phyloP scores from a whole-genome alignment of 2,329 filamentous ascomycete genomes.

The Penicillium occitanis region DNA sequence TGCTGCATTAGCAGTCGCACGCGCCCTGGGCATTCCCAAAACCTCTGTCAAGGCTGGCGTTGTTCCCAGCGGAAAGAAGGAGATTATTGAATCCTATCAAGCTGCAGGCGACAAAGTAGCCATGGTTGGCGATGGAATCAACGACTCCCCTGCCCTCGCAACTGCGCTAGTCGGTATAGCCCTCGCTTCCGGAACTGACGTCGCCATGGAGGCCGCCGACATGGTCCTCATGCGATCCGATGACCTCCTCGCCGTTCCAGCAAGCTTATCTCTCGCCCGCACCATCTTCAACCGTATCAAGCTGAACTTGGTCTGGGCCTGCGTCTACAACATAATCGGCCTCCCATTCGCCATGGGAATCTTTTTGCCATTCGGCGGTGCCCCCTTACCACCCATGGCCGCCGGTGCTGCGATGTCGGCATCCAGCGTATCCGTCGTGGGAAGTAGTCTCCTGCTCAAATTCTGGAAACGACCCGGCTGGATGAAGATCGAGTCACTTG shows the following conservation, averaged over 20 bases:
- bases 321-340: slow-evolving; percentile 86
- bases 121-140: slow-evolving; percentile 98
- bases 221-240: slow-evolving; percentile 93
- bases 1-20: slow-evolving; percentile 80
- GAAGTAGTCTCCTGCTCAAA: slow-evolving; percentile 78
- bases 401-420: slow-evolving; percentile 92
- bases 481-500: slow-evolving; percentile 73
- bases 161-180: slow-evolving; percentile 92
- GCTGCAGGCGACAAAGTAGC: slow-evolving; percentile 73
- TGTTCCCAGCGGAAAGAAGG: slow-evolving; percentile 86
- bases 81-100: slow-evolving; percentile 77
- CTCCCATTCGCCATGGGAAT: slow-evolving; percentile 96
- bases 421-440: slow-evolving; percentile 85
- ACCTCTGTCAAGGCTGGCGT: slow-evolving; percentile 82
- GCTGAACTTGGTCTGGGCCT: slow-evolving; percentile 89
- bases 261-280: slow-evolving; percentile 75
- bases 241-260: slow-evolving; percentile 89
- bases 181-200: slow-evolving; percentile 88
- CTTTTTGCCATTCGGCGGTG: slow-evolving; percentile 83
- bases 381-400: slow-evolving; percentile 84
- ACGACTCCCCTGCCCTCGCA: slow-evolving; percentile 92
- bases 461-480: slow-evolving; percentile 81
- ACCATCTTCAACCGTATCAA: slow-evolving; percentile 92
- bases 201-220: slow-evolving; percentile 95
- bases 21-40: slow-evolving; percentile 73